Percentiles rank a stretch among this genome's conserved stretches.
These are phyloP conservation scores for Xylariaceae sp. DNA, from an alignment of 2,329 filamentous ascomycete genomes.

Conservation along the genomic window DNA sequence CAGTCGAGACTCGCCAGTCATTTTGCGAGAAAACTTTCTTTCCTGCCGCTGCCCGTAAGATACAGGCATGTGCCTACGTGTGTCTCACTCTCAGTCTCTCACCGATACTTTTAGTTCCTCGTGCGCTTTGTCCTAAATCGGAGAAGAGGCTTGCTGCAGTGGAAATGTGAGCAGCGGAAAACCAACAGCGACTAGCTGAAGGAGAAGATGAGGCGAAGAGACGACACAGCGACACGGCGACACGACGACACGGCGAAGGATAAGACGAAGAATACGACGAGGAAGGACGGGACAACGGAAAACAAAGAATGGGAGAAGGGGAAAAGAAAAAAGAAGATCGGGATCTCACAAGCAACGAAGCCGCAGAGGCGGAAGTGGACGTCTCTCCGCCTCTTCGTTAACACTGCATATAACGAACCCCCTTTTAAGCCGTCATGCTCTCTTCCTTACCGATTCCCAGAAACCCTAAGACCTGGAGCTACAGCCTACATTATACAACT, in stretches of 20 bases:
- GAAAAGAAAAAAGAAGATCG: neutral
- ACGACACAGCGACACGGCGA: too few species aligned
- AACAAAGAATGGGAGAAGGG: neutral
- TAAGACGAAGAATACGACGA: neutral
- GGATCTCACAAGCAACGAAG: neutral
- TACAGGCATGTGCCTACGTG: slow-evolving; percentile 19
- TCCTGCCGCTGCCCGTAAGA: slow-evolving; percentile 22
- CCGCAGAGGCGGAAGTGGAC: slow-evolving; percentile 8
- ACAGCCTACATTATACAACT: too few species aligned
- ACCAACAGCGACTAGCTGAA: neutral
- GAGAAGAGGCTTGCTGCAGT: slow-evolving; percentile 36
- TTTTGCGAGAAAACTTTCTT: slow-evolving; percentile 16
- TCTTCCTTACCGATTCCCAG: slow-evolving; percentile 16
- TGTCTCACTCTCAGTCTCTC: slow-evolving; percentile 33
- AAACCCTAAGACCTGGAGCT: slow-evolving; percentile 5
- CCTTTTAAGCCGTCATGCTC: neutral
- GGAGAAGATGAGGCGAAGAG: neutral
- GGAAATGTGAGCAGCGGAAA: neutral
- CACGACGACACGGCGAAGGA: too few species aligned
- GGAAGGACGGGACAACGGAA: slow-evolving; percentile 6
- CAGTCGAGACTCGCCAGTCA: slow-evolving; percentile 13
- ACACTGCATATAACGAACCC: slow-evolving; percentile 19
- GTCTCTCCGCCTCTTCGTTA: slow-evolving; percentile 30
- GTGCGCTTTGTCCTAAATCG: slow-evolving; percentile 30
- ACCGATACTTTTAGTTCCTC: slow-evolving; percentile 33